Base-by-base conservation (phyloP, 352 stramenopile species). In the Globisporangium abappressorium region DNA sequence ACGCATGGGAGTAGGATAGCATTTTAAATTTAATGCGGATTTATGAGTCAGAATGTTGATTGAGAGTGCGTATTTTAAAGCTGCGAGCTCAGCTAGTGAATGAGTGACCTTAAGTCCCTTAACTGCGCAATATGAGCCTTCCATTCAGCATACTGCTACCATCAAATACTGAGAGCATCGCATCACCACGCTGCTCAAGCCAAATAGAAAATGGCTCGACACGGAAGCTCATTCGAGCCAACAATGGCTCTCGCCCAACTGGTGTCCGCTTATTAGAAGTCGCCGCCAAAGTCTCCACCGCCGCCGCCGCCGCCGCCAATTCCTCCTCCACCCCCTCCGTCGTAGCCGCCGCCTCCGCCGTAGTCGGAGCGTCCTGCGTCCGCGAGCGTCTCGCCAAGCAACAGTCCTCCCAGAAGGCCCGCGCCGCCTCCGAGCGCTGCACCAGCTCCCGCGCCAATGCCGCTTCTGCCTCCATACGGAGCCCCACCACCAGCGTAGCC, bases 361-460 rank as follows among this genome's bases (percentile, higher is more conserved):
- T 43, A 53, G 24, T 53, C 55, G 47, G 65, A 24, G 24, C 63
- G 38, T 22, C 71, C 73, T 53, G 70, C 70, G 62, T 84, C 70
- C 33, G 74, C 79, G 14, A 88, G 30, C 0, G 71, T 61, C 22
- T 85, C 67, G 49, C 79, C 78, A 2, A 90, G 57, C 33, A 75
- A 14, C 20, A 87, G 24, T 12, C 81, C 81, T 36, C 81, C 79
- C 0, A 85, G 53, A 20, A 90, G 69, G 38, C 81, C 81, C 8
- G 78, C 81, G 2, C 72, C 69, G 9, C 74, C 81, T n/a, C 81
- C 79, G 5, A 89, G 57, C 2, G 72, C 79, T 24, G 79, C 81
- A 3, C 78, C 78, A 1, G 78, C 77, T 8, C 78, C 81, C 41
- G 78, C 79, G 5, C 79, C 70, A 72, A 90, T 87, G 2, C 79